Base-by-base conservation (phyloP, 257 asterid species). In the Buddleja alternifolia region DNA sequence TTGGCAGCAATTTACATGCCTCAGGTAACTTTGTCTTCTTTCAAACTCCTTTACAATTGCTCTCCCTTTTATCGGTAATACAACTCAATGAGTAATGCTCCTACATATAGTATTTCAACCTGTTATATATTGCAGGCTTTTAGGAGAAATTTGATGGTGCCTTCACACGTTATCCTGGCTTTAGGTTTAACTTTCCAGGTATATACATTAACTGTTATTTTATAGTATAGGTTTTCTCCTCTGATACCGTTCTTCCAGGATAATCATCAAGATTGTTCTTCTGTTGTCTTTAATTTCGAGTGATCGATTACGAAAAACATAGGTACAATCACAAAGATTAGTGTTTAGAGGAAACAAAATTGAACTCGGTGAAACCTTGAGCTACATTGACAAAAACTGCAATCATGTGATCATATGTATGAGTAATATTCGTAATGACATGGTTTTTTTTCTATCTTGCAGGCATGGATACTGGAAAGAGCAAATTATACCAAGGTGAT, bases 401-500 rank as follows among this genome's bases (percentile, higher is more conserved):
- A 6, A 16, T 46, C 44, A 47, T 32, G 37, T 47, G 42, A 59
- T 53, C 37, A 25, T 63, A 48, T 14, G 72, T 48, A 48, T 47
- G 17, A 25, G 41, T 67, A 32, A 23, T 59, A 39, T 9, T 58
- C 60, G 21, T 42, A 23, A 17, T 54, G 41, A 54, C 23, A 41
- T 60, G 65, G 53, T 41, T 9, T 48, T 67, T 19, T 17, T 52
- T 47, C 50, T 19, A 63, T 19, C 17, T 72, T 76, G 77, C 94
- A 93, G 97, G 78, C 96, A 0, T 85, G 94, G 96, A 60, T 81
- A 57, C 75, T 93, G 79, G 99, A 88, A 77, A 79, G 65, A 74
- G 96, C 92, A 75, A 93, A 83, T 50, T 93, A 88, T 66, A 81
- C 90, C n/a, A 75, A 88, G 97, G 99, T 93, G 70, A 78, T 52